These are phyloP conservation scores for Trapa incisa DNA, from an alignment of 345 rosid genomes.

Conservation along the genomic window DNA sequence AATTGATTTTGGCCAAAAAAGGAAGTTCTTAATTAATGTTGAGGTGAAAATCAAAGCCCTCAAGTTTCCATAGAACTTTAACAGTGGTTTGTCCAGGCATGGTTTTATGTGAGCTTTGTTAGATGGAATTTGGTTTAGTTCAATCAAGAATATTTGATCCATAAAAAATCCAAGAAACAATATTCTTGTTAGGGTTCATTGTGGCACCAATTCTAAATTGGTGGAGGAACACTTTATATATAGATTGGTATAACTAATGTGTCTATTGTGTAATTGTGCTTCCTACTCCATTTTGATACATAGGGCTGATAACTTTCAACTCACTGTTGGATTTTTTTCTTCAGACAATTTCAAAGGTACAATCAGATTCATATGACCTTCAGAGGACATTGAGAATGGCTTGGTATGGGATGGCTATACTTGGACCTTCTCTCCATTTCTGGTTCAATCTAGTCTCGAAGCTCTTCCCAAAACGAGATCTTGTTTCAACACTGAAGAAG, in stretches of 20 bases:
- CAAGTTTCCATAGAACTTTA: not conserved
- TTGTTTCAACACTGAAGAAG: constrained; percentile 70
- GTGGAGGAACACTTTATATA: no score
- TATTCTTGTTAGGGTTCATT: no score
- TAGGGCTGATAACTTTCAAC: not conserved
- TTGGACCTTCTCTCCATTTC: constrained; percentile 76
- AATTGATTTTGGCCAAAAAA: no score
- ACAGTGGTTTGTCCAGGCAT: not conserved
- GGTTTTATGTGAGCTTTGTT: not conserved
- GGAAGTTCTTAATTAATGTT: not conserved
- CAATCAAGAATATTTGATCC: no score
- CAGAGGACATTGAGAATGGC: constrained; percentile 77
- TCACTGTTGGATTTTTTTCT: not conserved
- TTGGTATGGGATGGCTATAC: constrained; percentile 57
- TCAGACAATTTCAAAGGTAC: constrained; percentile 38
- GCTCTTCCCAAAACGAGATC: constrained; percentile 60
- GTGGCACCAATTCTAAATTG: no score
- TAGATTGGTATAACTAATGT: no score
- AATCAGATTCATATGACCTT: constrained; percentile 53
- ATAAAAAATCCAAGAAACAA: no score
- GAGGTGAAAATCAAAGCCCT: not conserved
- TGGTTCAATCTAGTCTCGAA: constrained; percentile 79
- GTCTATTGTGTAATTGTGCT: not conserved
- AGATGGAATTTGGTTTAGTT: not conserved
- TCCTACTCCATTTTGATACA: not conserved